phyloP scores from a whole-genome alignment of 768 basidiomycete genomes.

The Serendipita sp. region DNA sequence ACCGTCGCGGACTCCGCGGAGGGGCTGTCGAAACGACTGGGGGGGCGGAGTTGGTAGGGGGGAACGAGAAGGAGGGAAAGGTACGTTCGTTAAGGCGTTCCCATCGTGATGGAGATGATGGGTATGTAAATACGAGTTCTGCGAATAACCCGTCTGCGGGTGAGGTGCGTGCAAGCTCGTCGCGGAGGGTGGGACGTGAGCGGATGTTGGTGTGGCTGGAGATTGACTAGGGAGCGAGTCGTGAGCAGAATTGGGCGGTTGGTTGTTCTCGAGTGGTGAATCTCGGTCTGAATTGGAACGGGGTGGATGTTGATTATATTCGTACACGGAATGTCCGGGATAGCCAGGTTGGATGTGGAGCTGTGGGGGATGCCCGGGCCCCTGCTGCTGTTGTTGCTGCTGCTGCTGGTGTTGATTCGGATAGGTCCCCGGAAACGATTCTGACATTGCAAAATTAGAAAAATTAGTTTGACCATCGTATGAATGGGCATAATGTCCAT shows the following conservation, averaged over 20 bases:
- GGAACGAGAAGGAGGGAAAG: constrained; percentile 39
- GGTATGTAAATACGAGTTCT: constrained; percentile 6
- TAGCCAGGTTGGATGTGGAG: constrained; percentile 4
- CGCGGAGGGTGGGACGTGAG: not conserved
- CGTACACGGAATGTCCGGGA: constrained; percentile 7
- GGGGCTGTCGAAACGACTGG: constrained; percentile 7
- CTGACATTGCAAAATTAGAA: not conserved
- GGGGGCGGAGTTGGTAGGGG: constrained; percentile 63
- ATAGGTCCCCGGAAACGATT: not conserved
- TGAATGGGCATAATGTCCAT: not conserved
- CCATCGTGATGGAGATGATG: constrained; percentile 26
- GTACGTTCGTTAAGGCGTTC: not conserved
- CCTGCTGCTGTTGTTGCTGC: not conserved
- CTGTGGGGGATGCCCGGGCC: not conserved
- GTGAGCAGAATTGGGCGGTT: constrained; percentile 31
- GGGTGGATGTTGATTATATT: not conserved
- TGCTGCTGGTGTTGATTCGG: constrained; percentile 2
- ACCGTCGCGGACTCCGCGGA: constrained; percentile 6
- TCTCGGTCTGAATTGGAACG: not conserved
- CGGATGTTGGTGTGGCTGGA: constrained; percentile 1
- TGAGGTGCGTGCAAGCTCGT: not conserved
- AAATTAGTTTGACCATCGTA: not conserved
- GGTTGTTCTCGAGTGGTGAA: constrained; percentile 7
- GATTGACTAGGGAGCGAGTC: constrained; percentile 23
- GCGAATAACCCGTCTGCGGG: not conserved